Conservation (phyloP, 2,329 filamentous ascomycete species). For the Ilyonectria sp. region DNA sequence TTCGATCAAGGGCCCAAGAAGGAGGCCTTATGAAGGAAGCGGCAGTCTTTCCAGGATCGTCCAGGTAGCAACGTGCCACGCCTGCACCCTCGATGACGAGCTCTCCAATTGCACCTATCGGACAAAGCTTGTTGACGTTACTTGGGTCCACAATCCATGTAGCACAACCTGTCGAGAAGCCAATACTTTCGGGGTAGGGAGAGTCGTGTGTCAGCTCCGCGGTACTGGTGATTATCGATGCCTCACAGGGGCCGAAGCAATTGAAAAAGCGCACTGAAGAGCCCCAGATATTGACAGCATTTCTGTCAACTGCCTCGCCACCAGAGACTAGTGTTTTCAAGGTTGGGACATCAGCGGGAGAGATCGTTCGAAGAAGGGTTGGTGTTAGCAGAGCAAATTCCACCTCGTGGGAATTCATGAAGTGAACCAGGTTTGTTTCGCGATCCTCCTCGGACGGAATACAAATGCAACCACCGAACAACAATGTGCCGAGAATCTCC, state of each 20-base stretch:
- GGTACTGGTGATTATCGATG: slow-evolving; percentile 10
- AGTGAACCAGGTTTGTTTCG: slow-evolving; percentile 7
- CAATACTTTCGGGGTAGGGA: slow-evolving; percentile 14
- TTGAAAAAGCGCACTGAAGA: slow-evolving; percentile 13
- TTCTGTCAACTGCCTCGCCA: slow-evolving; percentile 9
- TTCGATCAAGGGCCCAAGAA: slow-evolving; percentile 9
- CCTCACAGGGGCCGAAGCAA: slow-evolving; percentile 16
- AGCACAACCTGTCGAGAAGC: slow-evolving; percentile 13
- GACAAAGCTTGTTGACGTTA: slow-evolving; percentile 12
- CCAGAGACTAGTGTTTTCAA: slow-evolving; percentile 10
- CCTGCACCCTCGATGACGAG: slow-evolving; percentile 11
- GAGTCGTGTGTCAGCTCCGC: slow-evolving; percentile 12
- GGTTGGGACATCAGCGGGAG: slow-evolving; percentile 9
- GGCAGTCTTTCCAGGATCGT: slow-evolving; percentile 10
- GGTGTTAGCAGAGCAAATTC: slow-evolving; percentile 13
- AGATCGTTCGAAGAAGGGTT: slow-evolving; percentile 17
- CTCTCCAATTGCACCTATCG: slow-evolving; percentile 17
- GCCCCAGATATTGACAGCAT: slow-evolving; percentile 12
- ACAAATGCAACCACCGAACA: slow-evolving; percentile 12
- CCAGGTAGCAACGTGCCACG: slow-evolving; percentile 12
- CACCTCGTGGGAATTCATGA: slow-evolving; percentile 4
- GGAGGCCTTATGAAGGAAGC: slow-evolving; percentile 10
- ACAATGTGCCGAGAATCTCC: slow-evolving; percentile 7
- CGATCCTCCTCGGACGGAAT: slow-evolving; percentile 16
- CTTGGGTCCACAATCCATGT: slow-evolving; percentile 13